Conservation (phyloP, 495 filamentous ascomycete species). For the Tuber melanosporum region DNA sequence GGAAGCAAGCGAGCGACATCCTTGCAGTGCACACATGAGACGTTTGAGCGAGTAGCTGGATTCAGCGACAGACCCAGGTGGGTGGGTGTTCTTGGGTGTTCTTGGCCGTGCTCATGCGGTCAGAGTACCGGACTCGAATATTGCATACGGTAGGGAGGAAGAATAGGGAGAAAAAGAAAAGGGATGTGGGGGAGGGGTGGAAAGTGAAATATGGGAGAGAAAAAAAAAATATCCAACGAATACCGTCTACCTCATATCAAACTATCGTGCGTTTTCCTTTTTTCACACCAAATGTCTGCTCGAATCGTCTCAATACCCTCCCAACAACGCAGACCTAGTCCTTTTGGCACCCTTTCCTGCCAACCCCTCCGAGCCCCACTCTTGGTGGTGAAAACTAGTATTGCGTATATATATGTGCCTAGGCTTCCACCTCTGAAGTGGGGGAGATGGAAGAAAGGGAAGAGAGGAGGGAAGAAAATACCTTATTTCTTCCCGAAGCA, state of each 20-base stretch:
- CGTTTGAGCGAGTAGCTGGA: not conserved
- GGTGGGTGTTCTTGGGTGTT: not conserved
- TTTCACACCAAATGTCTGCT: not conserved
- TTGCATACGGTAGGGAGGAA: not conserved
- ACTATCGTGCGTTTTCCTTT: conserved; percentile 3
- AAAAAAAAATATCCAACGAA: not conserved
- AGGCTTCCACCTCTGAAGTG: not conserved
- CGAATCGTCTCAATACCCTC: not conserved
- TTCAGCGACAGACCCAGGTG: not conserved
- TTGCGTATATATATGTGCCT: not conserved
- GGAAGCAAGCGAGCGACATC: not conserved
- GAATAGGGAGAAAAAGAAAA: not conserved
- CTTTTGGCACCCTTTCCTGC: not conserved
- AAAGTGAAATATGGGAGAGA: not conserved
- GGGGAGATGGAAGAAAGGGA: not conserved
- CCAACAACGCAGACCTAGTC: not conserved
- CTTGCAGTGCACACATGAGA: not conserved
- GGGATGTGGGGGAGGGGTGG: not conserved
- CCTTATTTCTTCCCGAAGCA: not conserved
- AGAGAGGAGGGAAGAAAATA: not conserved
- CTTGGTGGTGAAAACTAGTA: not conserved
- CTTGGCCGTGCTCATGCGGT: not conserved
- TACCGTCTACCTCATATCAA: not conserved
- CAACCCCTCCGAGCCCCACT: not conserved
- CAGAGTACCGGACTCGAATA: not conserved